phyloP scores from a whole-genome alignment of 2,329 filamentous ascomycete genomes.

The Alternaria sp. region DNA sequence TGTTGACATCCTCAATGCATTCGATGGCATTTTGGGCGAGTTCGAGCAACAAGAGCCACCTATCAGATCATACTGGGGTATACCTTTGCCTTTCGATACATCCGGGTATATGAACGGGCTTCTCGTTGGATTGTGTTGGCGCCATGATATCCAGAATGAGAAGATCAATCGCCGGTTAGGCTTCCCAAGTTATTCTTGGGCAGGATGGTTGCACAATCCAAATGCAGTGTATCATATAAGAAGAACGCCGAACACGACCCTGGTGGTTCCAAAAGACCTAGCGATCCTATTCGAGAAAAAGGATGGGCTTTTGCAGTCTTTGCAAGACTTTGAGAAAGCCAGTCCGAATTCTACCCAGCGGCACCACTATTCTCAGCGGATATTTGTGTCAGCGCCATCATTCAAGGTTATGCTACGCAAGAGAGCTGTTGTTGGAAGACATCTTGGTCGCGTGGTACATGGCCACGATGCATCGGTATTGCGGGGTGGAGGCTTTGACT shows the following conservation, averaged over 20 bases:
- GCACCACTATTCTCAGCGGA: not conserved
- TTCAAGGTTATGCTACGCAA: not conserved
- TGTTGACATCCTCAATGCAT: not conserved
- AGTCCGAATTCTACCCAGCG: not conserved
- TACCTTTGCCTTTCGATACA: not conserved
- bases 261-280: not conserved
- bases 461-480: not conserved
- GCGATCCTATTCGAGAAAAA: not conserved
- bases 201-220: not conserved
- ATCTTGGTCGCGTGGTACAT: not conserved
- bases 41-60: not conserved
- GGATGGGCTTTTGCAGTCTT: not conserved
- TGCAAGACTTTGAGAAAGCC: not conserved
- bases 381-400: not conserved
- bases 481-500: not conserved
- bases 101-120: not conserved
- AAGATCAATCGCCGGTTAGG: not conserved
- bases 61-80: not conserved
- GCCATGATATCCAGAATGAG: not conserved
- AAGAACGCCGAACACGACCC: not conserved
- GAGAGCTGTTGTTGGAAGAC: no score
- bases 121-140: not conserved
- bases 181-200: not conserved
- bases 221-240: fast-evolving
- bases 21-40: not conserved